Percentiles rank a stretch among this genome's conserved stretches.
Evolutionary conservation across 2,329 filamentous ascomycete genomes (phyloP).

Genomic region (Tolypocladium guangdongense): DNA sequence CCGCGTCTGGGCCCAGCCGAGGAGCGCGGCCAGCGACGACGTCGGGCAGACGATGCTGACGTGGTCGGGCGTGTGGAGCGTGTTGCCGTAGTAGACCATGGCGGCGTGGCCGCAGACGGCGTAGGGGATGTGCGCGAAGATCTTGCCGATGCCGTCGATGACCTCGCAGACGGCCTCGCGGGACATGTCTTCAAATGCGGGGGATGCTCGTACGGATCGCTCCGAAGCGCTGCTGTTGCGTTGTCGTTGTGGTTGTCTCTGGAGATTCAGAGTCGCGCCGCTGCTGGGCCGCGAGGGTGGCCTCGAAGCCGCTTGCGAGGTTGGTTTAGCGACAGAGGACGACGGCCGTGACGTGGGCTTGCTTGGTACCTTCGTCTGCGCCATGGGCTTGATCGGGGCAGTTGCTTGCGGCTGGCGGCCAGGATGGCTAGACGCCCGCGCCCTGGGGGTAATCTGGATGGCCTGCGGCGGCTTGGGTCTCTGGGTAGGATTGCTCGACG

Average conservation of each 20-base stretch:
- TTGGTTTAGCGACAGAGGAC: background rate
- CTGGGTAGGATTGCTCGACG: background rate
- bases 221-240: background rate
- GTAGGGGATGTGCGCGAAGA: slow-evolving; percentile 33
- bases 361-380: background rate
- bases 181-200: slow-evolving; percentile 10
- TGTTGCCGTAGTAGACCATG: slow-evolving; percentile 31
- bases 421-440: background rate
- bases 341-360: background rate
- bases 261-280: background rate
- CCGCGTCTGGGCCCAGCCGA: slow-evolving; percentile 27
- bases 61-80: slow-evolving; percentile 14
- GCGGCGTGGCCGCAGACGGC: slow-evolving; percentile 34
- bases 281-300: background rate
- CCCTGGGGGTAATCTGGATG: background rate
- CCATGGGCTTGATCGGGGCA: background rate
- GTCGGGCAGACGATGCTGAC: slow-evolving; percentile 31
- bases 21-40: slow-evolving; percentile 22
- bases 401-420: background rate
- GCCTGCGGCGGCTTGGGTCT: background rate
- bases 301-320: background rate
- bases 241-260: background rate
- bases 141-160: slow-evolving; percentile 25
- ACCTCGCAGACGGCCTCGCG: slow-evolving; percentile 22
- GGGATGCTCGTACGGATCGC: background rate